phyloP scores from a whole-genome alignment of 306 rosid species.

The Dalbergia cultrata region DNA sequence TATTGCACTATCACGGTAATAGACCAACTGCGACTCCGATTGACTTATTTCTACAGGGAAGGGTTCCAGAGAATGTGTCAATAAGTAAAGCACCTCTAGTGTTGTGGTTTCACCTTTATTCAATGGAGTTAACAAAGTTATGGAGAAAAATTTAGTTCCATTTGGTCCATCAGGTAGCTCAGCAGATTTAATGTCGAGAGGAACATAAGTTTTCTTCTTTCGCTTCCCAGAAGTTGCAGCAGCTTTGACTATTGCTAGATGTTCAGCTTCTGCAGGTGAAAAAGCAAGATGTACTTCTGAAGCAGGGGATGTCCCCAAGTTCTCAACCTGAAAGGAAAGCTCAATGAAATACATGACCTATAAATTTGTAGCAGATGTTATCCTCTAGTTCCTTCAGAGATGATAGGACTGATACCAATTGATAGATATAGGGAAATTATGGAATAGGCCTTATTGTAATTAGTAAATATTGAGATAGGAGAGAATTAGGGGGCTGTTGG shows the following conservation, averaged over 20 bases:
- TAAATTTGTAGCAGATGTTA: constrained; percentile 18
- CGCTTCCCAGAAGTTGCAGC: constrained; percentile 70
- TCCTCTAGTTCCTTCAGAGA: not conserved
- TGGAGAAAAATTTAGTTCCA: constrained; percentile 73
- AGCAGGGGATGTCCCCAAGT: constrained; percentile 73
- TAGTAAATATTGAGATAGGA: too few species aligned
- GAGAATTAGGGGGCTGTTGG: too few species aligned
- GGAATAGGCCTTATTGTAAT: too few species aligned
- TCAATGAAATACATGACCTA: constrained; percentile 39
- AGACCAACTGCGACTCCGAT: constrained; percentile 91
- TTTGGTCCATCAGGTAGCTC: constrained; percentile 84
- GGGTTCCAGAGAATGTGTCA: constrained; percentile 89
- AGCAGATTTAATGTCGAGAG: constrained; percentile 79
- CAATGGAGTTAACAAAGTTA: constrained; percentile 71
- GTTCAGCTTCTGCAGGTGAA: constrained; percentile 80
- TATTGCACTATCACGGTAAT: constrained; percentile 85
- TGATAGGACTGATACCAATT: too few species aligned
- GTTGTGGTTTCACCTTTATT: constrained; percentile 70
- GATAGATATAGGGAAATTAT: too few species aligned
- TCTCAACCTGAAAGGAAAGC: constrained; percentile 76
- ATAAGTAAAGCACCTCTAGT: constrained; percentile 80
- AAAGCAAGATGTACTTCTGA: constrained; percentile 85
- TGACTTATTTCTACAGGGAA: constrained; percentile 94
- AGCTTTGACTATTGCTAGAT: constrained; percentile 80
- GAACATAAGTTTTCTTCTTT: constrained; percentile 79